Evolutionary conservation across 2,329 filamentous ascomycete species (phyloP).

Genomic region (Beauveria brongniartii): DNA sequence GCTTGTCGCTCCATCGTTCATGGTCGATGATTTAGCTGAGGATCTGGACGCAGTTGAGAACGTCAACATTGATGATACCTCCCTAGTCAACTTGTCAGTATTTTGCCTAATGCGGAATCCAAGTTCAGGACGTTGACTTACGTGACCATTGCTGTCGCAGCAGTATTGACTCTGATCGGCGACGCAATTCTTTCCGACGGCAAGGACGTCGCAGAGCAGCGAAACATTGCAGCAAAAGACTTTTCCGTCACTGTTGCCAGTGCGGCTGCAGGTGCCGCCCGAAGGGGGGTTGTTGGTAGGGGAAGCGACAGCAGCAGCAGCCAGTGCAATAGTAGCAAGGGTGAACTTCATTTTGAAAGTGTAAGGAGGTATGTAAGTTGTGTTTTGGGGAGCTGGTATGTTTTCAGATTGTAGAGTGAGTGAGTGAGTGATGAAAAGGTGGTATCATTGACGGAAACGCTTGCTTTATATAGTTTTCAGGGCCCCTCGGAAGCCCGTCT

Average conservation of each 20-base stretch:
- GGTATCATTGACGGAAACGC: not conserved
- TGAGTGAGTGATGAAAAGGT: not conserved
- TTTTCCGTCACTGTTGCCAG: not conserved
- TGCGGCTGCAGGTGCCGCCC: not conserved
- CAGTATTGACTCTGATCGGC: not conserved
- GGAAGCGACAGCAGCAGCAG: not conserved
- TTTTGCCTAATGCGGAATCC: not conserved
- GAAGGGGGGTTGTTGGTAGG: not conserved
- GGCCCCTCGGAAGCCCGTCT: too few relatives aligned
- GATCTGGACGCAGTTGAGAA: not conserved
- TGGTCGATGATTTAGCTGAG: not conserved
- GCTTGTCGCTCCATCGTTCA: too few relatives aligned
- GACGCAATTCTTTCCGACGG: not conserved
- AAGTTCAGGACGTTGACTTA: not conserved
- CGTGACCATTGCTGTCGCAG: not conserved
- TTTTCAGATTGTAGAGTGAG: not conserved
- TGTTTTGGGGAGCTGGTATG: not conserved
- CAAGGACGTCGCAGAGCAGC: constrained; percentile 1
- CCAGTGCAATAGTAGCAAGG: not conserved
- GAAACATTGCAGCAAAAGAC: constrained; percentile 3
- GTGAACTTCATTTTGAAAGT: constrained; percentile 6
- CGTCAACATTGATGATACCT: not conserved
- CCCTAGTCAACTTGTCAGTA: not conserved
- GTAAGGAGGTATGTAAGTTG: not conserved
- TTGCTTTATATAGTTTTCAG: not conserved